A percentile compares a stretch with the other conserved stretches of the same genome.
Evolutionary conservation across 495 filamentous ascomycete genomes (phyloP).

Genomic region (Trichoderma virens): DNA sequence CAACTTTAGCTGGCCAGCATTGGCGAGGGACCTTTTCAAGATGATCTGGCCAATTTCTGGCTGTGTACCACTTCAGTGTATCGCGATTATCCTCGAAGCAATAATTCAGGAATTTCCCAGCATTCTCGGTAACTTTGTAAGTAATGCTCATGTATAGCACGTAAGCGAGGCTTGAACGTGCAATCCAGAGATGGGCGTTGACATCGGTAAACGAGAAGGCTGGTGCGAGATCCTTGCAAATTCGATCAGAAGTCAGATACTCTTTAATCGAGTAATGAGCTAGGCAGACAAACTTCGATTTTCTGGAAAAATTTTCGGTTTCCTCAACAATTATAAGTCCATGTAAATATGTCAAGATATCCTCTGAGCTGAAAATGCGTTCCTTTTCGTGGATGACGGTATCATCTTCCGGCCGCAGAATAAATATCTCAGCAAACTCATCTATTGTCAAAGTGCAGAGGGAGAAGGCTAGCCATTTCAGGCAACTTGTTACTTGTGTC

Average conservation of each 20-base stretch:
- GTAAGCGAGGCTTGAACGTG: conserved; percentile 8
- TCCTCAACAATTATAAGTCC: neutral
- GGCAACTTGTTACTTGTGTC: conserved; percentile 17
- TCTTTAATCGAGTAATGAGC: conserved; percentile 22
- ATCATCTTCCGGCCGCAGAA: neutral
- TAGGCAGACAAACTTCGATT: conserved; percentile 9
- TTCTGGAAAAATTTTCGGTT: neutral
- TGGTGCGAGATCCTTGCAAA: neutral
- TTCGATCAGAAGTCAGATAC: conserved; percentile 13
- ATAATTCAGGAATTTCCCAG: neutral
- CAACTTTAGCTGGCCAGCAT: neutral
- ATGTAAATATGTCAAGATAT: neutral
- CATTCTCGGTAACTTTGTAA: neutral
- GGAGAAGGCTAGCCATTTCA: conserved; percentile 27
- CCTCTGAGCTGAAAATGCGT: neutral
- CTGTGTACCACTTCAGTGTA: neutral
- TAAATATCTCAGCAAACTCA: conserved; percentile 19
- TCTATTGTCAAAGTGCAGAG: conserved; percentile 16
- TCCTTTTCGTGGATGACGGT: conserved; percentile 2
- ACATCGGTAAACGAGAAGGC: neutral
- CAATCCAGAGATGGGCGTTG: conserved; percentile 13
- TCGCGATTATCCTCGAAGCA: neutral
- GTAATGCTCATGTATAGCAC: conserved; percentile 1
- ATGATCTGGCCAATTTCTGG: neutral
- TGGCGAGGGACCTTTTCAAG: conserved; percentile 11